These are phyloP conservation scores for Entrophospora sp. DNA, from an alignment of 192 early-diverging fungal species.

Conservation along the genomic window DNA sequence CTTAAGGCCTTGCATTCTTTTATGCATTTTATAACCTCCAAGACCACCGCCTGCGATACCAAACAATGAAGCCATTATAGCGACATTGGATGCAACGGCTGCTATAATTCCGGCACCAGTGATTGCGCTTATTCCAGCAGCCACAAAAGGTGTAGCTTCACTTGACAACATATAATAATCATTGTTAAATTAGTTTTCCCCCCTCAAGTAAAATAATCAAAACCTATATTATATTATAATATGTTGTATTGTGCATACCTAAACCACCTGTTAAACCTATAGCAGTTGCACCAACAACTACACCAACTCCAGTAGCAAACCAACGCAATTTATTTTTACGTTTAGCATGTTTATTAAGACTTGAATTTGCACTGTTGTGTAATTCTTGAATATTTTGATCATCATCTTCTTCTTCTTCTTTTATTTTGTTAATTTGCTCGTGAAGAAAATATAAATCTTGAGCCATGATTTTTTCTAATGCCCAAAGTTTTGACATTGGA, in stretches of 20 bases:
- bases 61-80: slow-evolving; percentile 45
- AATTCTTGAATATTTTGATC: slow-evolving; percentile 24
- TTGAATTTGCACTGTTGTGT: slow-evolving; percentile 7
- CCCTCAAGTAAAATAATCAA: too few relatives aligned
- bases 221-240: too few relatives aligned
- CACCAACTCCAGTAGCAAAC: slow-evolving; percentile 43
- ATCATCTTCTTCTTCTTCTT: slow-evolving; percentile 8
- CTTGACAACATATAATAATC: slow-evolving; percentile 22
- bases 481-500: slow-evolving; percentile 18
- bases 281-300: slow-evolving; percentile 45
- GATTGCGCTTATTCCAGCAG: slow-evolving; percentile 32
- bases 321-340: slow-evolving; percentile 42
- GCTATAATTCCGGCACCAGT: slow-evolving; percentile 42
- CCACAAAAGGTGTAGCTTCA: slow-evolving; percentile 47
- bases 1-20: slow-evolving; percentile 33
- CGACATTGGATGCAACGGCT: slow-evolving; percentile 42
- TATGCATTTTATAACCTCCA: slow-evolving; percentile 32
- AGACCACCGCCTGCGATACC: slow-evolving; percentile 49
- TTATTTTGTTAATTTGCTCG: slow-evolving; percentile 26
- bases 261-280: slow-evolving; percentile 42
- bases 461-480: slow-evolving; percentile 36
- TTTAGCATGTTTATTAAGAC: slow-evolving; percentile 23
- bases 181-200: not conserved
- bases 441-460: slow-evolving; percentile 48
- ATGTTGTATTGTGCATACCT: slow-evolving; percentile 13